These are phyloP conservation scores for Lycium ferocissimum DNA, from an alignment of 257 asterid species.

Conservation along the genomic window DNA sequence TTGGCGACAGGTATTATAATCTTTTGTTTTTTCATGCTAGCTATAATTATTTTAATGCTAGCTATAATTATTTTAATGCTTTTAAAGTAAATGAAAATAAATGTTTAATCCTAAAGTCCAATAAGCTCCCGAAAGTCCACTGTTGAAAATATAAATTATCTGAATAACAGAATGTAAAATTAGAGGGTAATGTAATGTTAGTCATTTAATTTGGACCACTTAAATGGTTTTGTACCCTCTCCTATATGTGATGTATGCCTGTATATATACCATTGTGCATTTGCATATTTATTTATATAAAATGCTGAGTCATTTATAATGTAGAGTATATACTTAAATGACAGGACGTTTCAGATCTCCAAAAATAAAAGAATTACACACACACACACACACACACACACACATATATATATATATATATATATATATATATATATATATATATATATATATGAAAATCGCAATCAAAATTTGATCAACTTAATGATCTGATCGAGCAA, in stretches of 20 bases:
- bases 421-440: too few relatives aligned
- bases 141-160: background rate
- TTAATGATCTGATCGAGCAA: background rate
- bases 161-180: background rate
- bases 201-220: background rate
- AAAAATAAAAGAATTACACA: background rate
- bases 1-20: constrained; percentile 12
- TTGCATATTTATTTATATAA: background rate
- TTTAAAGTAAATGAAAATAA: background rate
- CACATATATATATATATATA: too few relatives aligned
- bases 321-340: background rate
- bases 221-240: background rate
- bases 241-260: too few relatives aligned
- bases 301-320: background rate
- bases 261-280: background rate
- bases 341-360: background rate
- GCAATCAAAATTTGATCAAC: background rate
- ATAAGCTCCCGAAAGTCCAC: background rate
- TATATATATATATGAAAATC: too few relatives aligned
- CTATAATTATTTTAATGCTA: background rate
- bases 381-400: too few relatives aligned
- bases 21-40: background rate
- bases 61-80: background rate
- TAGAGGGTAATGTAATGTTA: background rate
- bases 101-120: background rate